phyloP scores from a whole-genome alignment of 2,329 filamentous ascomycete species.

The Trichothecium sympodiale region DNA sequence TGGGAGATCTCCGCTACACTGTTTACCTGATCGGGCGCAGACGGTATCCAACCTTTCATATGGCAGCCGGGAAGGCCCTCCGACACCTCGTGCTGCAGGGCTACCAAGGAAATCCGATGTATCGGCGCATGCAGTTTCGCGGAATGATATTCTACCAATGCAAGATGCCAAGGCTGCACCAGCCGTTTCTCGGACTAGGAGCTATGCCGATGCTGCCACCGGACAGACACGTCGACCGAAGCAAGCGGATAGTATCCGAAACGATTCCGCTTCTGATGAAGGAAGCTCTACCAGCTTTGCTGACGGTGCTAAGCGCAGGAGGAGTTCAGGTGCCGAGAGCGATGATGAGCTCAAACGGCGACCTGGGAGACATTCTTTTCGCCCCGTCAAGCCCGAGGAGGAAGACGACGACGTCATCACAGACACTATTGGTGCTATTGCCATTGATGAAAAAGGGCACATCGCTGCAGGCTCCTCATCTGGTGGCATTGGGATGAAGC shows the following conservation, averaged over 20 bases:
- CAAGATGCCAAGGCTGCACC: too few species aligned
- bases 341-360: too few species aligned
- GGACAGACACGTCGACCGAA: not conserved
- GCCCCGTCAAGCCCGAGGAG: too few species aligned
- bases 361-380: too few species aligned
- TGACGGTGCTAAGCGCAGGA: too few species aligned
- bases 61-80: not conserved
- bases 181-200: too few species aligned
- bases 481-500: constrained; percentile 97
- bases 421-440: constrained; percentile 93
- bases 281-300: too few species aligned
- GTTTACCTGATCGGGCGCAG: not conserved
- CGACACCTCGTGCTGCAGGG: not conserved
- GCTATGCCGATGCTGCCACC: too few species aligned
- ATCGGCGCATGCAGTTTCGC: too few species aligned
- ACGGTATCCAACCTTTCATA: not conserved
- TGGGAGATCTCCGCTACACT: not conserved
- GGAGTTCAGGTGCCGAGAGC: too few species aligned
- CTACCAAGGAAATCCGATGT: too few species aligned
- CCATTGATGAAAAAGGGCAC: constrained; percentile 71
- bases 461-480: constrained; percentile 95
- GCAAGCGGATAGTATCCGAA: constrained; percentile 3
- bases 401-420: constrained; percentile 54
- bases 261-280: not conserved
- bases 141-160: too few species aligned